Percentiles rank a stretch among this genome's conserved stretches.
These are phyloP conservation scores for Zalaria obscura DNA, from an alignment of 2,329 filamentous ascomycete genomes.

Conservation along the genomic window DNA sequence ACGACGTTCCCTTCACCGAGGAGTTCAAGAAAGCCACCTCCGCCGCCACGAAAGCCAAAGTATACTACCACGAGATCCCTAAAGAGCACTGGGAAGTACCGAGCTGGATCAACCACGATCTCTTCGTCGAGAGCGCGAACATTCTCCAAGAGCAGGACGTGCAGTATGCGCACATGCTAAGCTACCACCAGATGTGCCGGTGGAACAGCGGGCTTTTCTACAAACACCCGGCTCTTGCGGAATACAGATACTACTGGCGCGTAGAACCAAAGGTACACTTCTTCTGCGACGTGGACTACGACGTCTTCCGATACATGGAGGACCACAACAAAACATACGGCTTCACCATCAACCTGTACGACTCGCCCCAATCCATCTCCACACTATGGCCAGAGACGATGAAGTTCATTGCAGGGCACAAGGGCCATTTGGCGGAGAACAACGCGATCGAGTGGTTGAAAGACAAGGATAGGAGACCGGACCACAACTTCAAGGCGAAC, in stretches of 20 bases:
- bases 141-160: constrained; percentile 73
- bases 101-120: constrained; percentile 77
- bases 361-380: constrained; percentile 73
- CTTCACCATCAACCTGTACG: constrained; percentile 95
- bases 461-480: constrained; percentile 61
- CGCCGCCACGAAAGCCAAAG: constrained; percentile 76
- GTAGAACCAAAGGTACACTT: constrained; percentile 98
- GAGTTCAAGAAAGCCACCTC: constrained; percentile 80
- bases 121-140: constrained; percentile 73
- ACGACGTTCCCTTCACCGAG: constrained; percentile 82
- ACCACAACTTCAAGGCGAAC: constrained; percentile 67
- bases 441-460: constrained; percentile 82
- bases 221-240: constrained; percentile 74
- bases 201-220: constrained; percentile 99
- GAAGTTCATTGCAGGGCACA: constrained; percentile 64
- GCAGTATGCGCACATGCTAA: constrained; percentile 77
- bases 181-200: constrained; percentile 97
- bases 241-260: constrained; percentile 91
- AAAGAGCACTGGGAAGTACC: constrained; percentile 88
- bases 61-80: constrained; percentile 78
- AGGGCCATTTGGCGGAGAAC: constrained; percentile 68
- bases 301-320: constrained; percentile 95
- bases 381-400: constrained; percentile 90
- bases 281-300: constrained; percentile 97
- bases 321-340: constrained; percentile 90